These are phyloP conservation scores for Quercus lobata DNA, from an alignment of 331 rosid species.

Conservation along the genomic window DNA sequence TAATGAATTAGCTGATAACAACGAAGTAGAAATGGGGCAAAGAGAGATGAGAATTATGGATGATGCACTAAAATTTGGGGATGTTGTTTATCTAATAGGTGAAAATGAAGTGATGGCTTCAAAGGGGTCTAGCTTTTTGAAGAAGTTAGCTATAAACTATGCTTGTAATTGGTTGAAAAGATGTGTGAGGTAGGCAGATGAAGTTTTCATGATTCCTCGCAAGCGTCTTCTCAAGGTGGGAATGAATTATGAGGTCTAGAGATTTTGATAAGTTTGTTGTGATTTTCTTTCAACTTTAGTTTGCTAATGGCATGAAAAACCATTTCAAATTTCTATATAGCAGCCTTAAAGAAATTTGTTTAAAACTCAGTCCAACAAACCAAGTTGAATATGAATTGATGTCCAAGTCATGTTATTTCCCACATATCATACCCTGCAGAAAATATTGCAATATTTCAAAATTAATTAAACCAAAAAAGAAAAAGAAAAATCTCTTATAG, in stretches of 20 bases:
- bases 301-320: too few relatives aligned
- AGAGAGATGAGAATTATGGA: conserved; percentile 30
- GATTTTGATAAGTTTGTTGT: not conserved
- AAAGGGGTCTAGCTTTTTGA: conserved; percentile 29
- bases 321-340: too few relatives aligned
- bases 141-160: conserved; percentile 44
- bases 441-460: not conserved
- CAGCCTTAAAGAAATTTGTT: too few relatives aligned
- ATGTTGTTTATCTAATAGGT: conserved; percentile 46
- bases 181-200: conserved; percentile 37
- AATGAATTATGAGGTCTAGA: conserved; percentile 44
- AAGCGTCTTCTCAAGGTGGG: conserved; percentile 50
- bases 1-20: not conserved
- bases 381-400: too few relatives aligned
- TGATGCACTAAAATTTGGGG: conserved; percentile 22
- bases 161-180: conserved; percentile 44
- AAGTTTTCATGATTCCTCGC: conserved; percentile 54
- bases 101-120: conserved; percentile 48
- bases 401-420: not conserved
- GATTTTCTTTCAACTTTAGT: too few relatives aligned
- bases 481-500: not conserved
- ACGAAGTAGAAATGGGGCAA: not conserved
- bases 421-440: not conserved
- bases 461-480: not conserved
- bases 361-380: too few relatives aligned